Conservation (phyloP, 345 rosid species). For the Lenwebbia sp. region DNA sequence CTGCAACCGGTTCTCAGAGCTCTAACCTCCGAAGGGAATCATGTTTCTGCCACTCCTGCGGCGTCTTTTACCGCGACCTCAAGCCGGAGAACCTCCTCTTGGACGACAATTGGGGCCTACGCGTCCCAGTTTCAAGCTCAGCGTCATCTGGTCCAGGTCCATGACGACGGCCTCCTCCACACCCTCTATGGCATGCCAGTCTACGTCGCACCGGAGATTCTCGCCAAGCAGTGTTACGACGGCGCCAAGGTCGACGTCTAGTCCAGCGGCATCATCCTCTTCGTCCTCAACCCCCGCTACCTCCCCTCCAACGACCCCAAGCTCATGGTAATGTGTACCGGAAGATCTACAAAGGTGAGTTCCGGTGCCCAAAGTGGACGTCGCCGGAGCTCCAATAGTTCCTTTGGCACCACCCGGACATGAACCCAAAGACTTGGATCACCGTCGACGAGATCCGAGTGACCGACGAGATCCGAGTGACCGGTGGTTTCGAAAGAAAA, state of each 20-base stretch:
- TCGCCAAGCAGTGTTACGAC: slow-evolving; percentile 80
- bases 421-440: slow-evolving; percentile 60
- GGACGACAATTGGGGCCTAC: slow-evolving; percentile 67
- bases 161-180: slow-evolving; percentile 66
- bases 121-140: slow-evolving; percentile 78
- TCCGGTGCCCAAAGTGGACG: slow-evolving; percentile 81
- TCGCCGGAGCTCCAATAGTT: slow-evolving; percentile 59
- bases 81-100: slow-evolving; percentile 84
- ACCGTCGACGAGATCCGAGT: slow-evolving; percentile 49
- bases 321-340: slow-evolving; percentile 86
- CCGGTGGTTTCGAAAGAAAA: slow-evolving; percentile 43
- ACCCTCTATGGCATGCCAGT: slow-evolving; percentile 87
- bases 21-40: slow-evolving; percentile 11
- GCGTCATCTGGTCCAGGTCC: slow-evolving; percentile 58
- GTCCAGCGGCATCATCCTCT: slow-evolving; percentile 77
- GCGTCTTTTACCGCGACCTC: slow-evolving; percentile 80
- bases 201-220: slow-evolving; percentile 85
- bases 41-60: slow-evolving; percentile 55
- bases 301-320: slow-evolving; percentile 74
- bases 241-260: slow-evolving; percentile 79
- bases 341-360: slow-evolving; percentile 71
- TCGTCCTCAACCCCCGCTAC: slow-evolving; percentile 70
- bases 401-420: slow-evolving; percentile 53
- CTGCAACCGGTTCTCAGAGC: not conserved
- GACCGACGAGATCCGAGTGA: slow-evolving; percentile 64